These are phyloP conservation scores for Clonostachys chloroleuca DNA, from an alignment of 2,329 filamentous ascomycete genomes.

Conservation along the genomic window DNA sequence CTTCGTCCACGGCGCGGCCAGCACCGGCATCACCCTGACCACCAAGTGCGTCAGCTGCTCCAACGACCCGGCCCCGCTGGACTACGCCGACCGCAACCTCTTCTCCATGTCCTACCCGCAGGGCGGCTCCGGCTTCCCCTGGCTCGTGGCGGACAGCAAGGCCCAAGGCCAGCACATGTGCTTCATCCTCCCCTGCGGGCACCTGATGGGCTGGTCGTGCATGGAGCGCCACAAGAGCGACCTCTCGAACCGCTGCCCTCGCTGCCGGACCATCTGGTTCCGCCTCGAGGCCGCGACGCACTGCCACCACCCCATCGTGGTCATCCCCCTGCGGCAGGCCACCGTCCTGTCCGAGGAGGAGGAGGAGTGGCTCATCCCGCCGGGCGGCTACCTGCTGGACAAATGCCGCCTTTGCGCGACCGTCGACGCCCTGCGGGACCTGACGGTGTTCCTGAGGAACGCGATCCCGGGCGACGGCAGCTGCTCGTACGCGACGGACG, in stretches of 20 bases:
- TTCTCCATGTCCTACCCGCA: too few species aligned
- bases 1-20: too few species aligned
- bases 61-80: too few species aligned
- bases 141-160: too few species aligned
- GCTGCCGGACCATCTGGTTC: constrained; percentile 1
- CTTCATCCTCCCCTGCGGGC: constrained; percentile 3
- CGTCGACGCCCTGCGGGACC: neutral
- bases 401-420: constrained; percentile 2
- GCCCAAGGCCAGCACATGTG: too few species aligned
- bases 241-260: neutral
- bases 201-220: constrained; percentile 3
- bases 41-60: too few species aligned
- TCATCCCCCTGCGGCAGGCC: neutral
- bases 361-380: constrained; percentile 1
- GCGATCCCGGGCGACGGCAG: neutral
- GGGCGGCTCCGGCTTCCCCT: too few species aligned
- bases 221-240: neutral
- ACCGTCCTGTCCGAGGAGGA: neutral
- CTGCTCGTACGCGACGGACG: constrained; percentile 4
- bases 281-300: neutral
- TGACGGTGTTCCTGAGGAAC: constrained; percentile 1
- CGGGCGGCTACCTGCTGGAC: neutral
- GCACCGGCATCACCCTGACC: too few species aligned
- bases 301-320: neutral
- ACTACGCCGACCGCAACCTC: too few species aligned